phyloP scores from a whole-genome alignment of 768 basidiomycete genomes.

The Coprinopsis sp. region DNA sequence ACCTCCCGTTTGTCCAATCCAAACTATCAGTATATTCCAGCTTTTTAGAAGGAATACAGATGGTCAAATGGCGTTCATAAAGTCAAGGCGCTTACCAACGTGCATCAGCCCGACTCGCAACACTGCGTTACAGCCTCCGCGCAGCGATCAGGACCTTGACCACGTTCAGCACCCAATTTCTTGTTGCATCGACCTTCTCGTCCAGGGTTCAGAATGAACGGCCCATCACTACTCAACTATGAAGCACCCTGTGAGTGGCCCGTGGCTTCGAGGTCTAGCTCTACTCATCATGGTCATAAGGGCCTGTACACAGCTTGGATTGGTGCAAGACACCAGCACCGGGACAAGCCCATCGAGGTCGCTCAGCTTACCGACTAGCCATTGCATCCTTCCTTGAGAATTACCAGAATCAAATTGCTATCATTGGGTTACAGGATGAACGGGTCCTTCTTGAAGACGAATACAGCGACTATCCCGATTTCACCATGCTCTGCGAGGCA shows the following conservation, averaged over 20 bases:
- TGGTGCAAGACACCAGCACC: slow-evolving; percentile 83
- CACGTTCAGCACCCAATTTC: no score
- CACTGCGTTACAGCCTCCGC: no score
- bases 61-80: no score
- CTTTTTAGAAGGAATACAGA: no score
- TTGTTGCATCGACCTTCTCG: not conserved
- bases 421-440: slow-evolving; percentile 79
- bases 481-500: slow-evolving; percentile 78
- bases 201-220: slow-evolving; percentile 48
- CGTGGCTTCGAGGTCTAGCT: not conserved
- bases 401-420: slow-evolving; percentile 75
- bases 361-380: slow-evolving; percentile 78
- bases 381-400: slow-evolving; percentile 85
- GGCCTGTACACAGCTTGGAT: slow-evolving; percentile 82
- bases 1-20: no score
- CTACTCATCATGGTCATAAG: slow-evolving; percentile 33
- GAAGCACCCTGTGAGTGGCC: slow-evolving; percentile 74
- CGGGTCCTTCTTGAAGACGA: slow-evolving; percentile 85
- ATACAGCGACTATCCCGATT: slow-evolving; percentile 79
- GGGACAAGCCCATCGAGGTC: slow-evolving; percentile 66
- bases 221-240: slow-evolving; percentile 72
- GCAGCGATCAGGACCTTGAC: no score
- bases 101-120: no score
- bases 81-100: no score
- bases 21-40: no score